Evolutionary conservation across 2,329 filamentous ascomycete genomes (phyloP).

Genomic region (Colletotrichum eleusines): DNA sequence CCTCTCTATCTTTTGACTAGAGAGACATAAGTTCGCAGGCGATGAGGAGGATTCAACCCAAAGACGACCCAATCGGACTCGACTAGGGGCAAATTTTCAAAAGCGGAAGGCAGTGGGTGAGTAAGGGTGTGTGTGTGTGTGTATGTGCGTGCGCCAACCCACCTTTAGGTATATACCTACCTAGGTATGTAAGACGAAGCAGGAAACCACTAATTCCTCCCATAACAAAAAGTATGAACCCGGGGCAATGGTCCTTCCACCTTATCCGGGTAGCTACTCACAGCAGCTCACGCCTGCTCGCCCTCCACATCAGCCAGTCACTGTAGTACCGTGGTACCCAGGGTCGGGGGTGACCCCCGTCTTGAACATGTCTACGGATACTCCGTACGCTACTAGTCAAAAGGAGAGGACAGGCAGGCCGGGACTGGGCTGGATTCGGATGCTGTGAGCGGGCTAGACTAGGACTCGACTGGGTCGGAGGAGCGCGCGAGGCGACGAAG

Average conservation of each 20-base stretch:
- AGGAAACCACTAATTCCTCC: not conserved
- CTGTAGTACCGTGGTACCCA: no score
- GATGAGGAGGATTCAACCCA: not conserved
- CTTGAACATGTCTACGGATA: not conserved
- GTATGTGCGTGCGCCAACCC: not conserved
- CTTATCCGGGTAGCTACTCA: not conserved
- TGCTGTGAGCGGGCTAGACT: slow-evolving; percentile 8
- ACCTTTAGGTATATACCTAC: not conserved
- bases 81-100: slow-evolving; percentile 17
- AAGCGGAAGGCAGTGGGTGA: slow-evolving; percentile 25
- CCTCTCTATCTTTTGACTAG: not conserved
- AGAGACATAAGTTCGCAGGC: not conserved
- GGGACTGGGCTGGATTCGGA: slow-evolving; percentile 7
- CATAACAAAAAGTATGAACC: not conserved
- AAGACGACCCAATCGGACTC: slow-evolving; percentile 20
- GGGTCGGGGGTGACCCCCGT: slow-evolving; percentile 5
- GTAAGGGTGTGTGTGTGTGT: not conserved
- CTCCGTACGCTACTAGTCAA: not conserved
- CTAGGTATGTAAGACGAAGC: slow-evolving; percentile 19
- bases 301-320: not conserved
- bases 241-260: not conserved
- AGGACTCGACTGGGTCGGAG: slow-evolving; percentile 2
- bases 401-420: slow-evolving; percentile 12
- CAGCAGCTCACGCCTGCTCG: not conserved
- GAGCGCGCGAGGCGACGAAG: slow-evolving; percentile 3